A percentile compares a stretch with the other conserved stretches of the same genome.
Evolutionary conservation across 495 filamentous ascomycete species (phyloP).

Genomic region (Pseudevernia furfuracea): DNA sequence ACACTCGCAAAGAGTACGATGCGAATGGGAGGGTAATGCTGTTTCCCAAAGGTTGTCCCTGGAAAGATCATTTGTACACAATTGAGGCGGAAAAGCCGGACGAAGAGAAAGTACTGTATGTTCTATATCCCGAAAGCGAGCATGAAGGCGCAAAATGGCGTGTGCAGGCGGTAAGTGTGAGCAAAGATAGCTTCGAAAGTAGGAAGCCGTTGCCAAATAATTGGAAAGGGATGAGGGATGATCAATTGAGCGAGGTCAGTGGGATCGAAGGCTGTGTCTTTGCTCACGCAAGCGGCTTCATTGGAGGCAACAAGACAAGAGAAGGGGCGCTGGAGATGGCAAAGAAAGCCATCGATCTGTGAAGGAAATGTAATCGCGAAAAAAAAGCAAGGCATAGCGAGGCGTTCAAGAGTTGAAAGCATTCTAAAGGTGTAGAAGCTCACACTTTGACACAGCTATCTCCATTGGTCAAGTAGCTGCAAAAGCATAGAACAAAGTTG

Average conservation of each 20-base stretch:
- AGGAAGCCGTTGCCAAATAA: conserved; percentile 81
- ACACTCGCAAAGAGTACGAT: conserved; percentile 56
- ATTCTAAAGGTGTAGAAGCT: not conserved
- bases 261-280: conserved; percentile 79
- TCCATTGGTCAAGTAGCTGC: not conserved
- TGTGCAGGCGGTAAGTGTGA: conserved; percentile 76
- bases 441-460: not conserved
- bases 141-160: conserved; percentile 74
- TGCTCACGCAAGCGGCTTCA: conserved; percentile 90
- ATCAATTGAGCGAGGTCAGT: conserved; percentile 64
- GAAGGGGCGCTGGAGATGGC: conserved; percentile 89
- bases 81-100: conserved; percentile 58
- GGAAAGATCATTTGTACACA: conserved; percentile 91
- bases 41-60: conserved; percentile 68
- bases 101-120: conserved; percentile 62
- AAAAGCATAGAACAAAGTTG: conserved; percentile 6
- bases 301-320: conserved; percentile 85
- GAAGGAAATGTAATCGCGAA: not conserved
- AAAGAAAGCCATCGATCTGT: conserved; percentile 48
- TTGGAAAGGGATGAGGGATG: conserved; percentile 86
- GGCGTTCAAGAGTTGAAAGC: not conserved
- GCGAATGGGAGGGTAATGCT: conserved; percentile 71
- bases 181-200: conserved; percentile 77
- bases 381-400: not conserved
- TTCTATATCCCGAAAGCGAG: conserved; percentile 81